Evolutionary conservation across 371 early-diverging fungal genomes (phyloP).

Genomic region (Actinomucor elegans): DNA sequence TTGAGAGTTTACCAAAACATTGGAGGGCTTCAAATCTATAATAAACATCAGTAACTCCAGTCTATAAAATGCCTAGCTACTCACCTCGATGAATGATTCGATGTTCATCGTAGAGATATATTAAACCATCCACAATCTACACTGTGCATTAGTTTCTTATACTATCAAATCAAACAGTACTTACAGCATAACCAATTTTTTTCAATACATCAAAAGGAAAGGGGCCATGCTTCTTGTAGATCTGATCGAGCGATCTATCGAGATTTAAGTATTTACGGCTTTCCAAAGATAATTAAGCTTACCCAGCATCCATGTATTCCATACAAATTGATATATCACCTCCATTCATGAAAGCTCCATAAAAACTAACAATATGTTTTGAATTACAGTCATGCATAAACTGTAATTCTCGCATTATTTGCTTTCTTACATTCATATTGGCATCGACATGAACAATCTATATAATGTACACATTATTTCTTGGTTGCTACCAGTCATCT

Average conservation of each 20-base stretch:
- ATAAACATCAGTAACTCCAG: too few species aligned
- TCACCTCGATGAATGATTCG: slow-evolving; percentile 86
- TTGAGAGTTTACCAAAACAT: slow-evolving; percentile 77
- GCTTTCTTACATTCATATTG: slow-evolving; percentile 69
- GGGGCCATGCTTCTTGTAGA: slow-evolving; percentile 77
- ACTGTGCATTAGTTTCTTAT: too few species aligned
- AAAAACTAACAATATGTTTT: slow-evolving; percentile 85
- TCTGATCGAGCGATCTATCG: slow-evolving; percentile 71
- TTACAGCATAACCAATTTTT: slow-evolving; percentile 74
- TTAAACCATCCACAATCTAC: slow-evolving; percentile 74
- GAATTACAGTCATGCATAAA: slow-evolving; percentile 87
- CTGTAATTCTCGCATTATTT: slow-evolving; percentile 85
- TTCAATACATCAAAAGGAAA: slow-evolving; percentile 76
- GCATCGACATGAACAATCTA: slow-evolving; percentile 83
- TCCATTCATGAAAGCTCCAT: slow-evolving; percentile 84
- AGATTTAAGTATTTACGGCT: too few species aligned
- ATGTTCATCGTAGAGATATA: slow-evolving; percentile 81
- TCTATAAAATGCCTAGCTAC: background rate
- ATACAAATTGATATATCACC: slow-evolving; percentile 88
- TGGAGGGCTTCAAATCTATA: slow-evolving; percentile 81
- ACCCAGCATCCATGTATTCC: slow-evolving; percentile 90
- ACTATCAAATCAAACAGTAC: too few species aligned
- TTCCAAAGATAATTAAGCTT: slow-evolving; percentile 13
- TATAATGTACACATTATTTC: too few species aligned
- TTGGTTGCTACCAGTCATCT: too few species aligned